Conservation (phyloP, 163 green algal genomes). For the Scenedesmus sp. region DNA sequence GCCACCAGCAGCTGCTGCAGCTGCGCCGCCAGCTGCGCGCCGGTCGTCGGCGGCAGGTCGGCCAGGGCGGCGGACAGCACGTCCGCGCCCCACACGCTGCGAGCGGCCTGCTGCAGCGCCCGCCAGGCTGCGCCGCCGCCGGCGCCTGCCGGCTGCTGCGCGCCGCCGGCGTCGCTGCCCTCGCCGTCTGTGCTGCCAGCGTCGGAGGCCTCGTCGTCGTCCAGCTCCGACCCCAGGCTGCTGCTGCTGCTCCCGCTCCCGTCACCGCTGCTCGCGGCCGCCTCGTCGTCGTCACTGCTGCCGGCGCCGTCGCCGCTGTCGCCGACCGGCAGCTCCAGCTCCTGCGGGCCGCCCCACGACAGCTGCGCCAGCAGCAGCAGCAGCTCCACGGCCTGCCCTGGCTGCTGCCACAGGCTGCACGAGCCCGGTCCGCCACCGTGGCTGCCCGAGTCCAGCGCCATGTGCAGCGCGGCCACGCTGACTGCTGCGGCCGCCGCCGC, state of each 20-base stretch:
- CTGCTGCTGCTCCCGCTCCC: background rate
- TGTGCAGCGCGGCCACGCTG: background rate
- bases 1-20: slow-evolving; percentile 28
- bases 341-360: slow-evolving; percentile 12
- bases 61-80: background rate
- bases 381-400: background rate
- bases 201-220: no score
- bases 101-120: slow-evolving; percentile 27
- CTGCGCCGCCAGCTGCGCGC: slow-evolving; percentile 1
- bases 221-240: no score
- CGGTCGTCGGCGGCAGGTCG: background rate
- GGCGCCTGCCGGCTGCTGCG: background rate
- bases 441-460: background rate
- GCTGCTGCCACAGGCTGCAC: slow-evolving; percentile 4
- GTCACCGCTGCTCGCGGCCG: background rate
- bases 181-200: background rate
- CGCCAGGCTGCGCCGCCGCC: background rate
- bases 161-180: no score
- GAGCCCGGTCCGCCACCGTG: background rate
- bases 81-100: slow-evolving; percentile 7
- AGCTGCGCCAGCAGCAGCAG: slow-evolving; percentile 40
- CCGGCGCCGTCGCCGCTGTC: background rate
- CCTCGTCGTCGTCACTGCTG: slow-evolving; percentile 8
- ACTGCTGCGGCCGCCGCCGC: slow-evolving; percentile 17
- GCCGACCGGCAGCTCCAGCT: slow-evolving; percentile 3